Conservation (phyloP, 2,329 filamentous ascomycete genomes). For the Microdochium nivale region DNA sequence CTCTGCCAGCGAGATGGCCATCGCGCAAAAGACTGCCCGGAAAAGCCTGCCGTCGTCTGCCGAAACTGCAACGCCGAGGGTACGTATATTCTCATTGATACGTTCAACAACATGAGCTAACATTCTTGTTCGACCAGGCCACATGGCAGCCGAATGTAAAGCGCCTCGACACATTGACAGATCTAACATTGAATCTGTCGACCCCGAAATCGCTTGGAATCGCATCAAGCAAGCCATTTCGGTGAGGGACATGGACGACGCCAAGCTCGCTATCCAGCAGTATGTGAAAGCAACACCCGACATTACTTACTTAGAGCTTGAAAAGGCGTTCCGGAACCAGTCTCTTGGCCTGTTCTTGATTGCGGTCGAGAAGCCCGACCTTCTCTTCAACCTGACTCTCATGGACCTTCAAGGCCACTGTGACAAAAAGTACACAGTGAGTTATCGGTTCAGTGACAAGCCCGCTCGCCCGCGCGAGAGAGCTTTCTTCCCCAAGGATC, state of each 20-base stretch:
- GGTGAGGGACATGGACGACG: slow-evolving; percentile 51
- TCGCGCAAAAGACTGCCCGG: slow-evolving; percentile 53
- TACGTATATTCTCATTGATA: slow-evolving; percentile 17
- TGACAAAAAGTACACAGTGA: slow-evolving; percentile 54
- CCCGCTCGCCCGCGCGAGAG: slow-evolving; percentile 50
- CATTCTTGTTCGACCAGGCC: slow-evolving; percentile 31
- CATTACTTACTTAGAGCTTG: slow-evolving; percentile 51
- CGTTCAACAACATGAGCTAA: slow-evolving; percentile 4
- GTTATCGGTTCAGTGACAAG: slow-evolving; percentile 51
- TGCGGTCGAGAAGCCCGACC: slow-evolving; percentile 45
- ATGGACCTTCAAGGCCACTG: slow-evolving; percentile 66
- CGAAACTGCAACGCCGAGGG: slow-evolving; percentile 54
- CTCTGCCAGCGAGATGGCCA: slow-evolving; percentile 43
- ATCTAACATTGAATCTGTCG: slow-evolving; percentile 35
- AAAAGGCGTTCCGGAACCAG: slow-evolving; percentile 48
- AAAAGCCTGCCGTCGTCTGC: slow-evolving; percentile 46
- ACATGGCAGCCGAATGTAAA: slow-evolving; percentile 46
- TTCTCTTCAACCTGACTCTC: slow-evolving; percentile 52
- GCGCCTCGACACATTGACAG: slow-evolving; percentile 51
- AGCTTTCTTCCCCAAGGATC: slow-evolving; percentile 48
- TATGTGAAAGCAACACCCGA: slow-evolving; percentile 54
- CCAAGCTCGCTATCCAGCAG: slow-evolving; percentile 48
- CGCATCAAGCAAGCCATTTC: slow-evolving; percentile 41
- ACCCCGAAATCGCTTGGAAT: slow-evolving; percentile 48
- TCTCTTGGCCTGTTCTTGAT: slow-evolving; percentile 52